These are phyloP conservation scores for Penicillium silybi DNA, from an alignment of 495 filamentous ascomycete species.

Conservation along the genomic window DNA sequence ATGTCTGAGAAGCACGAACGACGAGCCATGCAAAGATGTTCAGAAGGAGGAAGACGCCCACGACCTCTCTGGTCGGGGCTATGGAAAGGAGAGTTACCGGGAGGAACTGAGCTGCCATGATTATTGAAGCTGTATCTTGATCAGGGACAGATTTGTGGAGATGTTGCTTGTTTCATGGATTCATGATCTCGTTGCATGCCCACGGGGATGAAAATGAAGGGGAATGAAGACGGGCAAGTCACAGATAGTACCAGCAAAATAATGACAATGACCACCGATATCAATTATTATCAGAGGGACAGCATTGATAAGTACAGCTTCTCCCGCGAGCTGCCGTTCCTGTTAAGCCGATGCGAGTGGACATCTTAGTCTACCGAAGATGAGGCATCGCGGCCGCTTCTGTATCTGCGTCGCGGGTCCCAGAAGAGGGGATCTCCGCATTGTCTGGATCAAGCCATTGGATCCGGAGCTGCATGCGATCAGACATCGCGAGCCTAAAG, in stretches of 20 bases:
- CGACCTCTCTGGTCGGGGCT: conserved; percentile 15
- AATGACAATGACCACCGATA: background rate
- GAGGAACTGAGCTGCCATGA: conserved; percentile 3
- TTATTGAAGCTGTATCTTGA: background rate
- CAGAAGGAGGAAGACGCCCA: conserved; percentile 20
- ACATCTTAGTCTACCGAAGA: background rate
- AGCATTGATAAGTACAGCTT: background rate
- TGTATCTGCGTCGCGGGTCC: background rate
- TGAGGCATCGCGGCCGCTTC: background rate
- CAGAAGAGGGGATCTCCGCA: background rate
- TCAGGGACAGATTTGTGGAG: background rate
- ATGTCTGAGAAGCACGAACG: conserved; percentile 19
- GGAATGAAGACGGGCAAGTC: background rate
- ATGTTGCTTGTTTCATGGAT: background rate
- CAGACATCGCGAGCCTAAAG: background rate
- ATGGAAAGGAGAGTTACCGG: conserved; percentile 3
- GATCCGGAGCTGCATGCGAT: conserved; percentile 18
- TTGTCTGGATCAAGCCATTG: conserved; percentile 13
- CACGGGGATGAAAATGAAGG: background rate
- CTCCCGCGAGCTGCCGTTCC: conserved; percentile 16
- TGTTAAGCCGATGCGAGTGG: conserved; percentile 33
- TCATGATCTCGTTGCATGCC: background rate
- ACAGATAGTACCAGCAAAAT: background rate
- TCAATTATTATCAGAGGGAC: background rate
- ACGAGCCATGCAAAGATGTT: conserved; percentile 20